Percentiles rank a stretch among this genome's conserved stretches.
phyloP scores from a whole-genome alignment of 805 yeast species.

The Zygosaccharomyces rouxii region DNA sequence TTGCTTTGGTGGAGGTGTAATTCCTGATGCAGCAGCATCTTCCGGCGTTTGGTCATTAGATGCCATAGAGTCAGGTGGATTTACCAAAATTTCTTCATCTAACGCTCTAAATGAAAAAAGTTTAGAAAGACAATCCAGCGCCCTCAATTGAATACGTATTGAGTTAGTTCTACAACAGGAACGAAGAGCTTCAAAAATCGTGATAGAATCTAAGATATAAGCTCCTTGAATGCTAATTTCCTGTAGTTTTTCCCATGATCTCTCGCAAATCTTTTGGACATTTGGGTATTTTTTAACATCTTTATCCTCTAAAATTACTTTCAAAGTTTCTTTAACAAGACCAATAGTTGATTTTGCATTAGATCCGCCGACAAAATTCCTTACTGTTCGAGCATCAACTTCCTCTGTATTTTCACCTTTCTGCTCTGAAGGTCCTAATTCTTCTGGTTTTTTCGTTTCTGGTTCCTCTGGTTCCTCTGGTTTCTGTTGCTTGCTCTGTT shows the following conservation, averaged over 20 bases:
- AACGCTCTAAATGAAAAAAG: constrained; percentile 75
- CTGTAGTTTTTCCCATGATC: constrained; percentile 30
- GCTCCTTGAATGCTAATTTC: constrained; percentile 28
- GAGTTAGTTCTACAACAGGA: constrained; percentile 66
- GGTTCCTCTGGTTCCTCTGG: constrained; percentile 4
- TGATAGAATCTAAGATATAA: constrained; percentile 40
- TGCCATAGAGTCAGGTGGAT: constrained; percentile 40
- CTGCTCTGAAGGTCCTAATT: background rate
- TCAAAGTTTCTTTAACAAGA: constrained; percentile 56
- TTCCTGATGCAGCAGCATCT: constrained; percentile 32
- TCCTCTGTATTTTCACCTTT: background rate
- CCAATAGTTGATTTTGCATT: constrained; percentile 33
- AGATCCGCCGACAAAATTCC: constrained; percentile 8
- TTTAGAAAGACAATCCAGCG: constrained; percentile 84
- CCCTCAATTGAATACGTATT: constrained; percentile 60
- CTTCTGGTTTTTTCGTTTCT: constrained; percentile 3
- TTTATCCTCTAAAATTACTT: constrained; percentile 51
- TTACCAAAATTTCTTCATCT: constrained; percentile 55
- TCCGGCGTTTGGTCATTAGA: constrained; percentile 29
- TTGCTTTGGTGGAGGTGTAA: constrained; percentile 51
- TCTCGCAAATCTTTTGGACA: constrained; percentile 33
- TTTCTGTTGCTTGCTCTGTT: constrained; percentile 17
- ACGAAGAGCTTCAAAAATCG: constrained; percentile 76
- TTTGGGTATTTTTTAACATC: constrained; percentile 51
- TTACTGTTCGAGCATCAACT: background rate